A percentile compares a stretch with the other conserved stretches of the same genome.
These are phyloP conservation scores for Zarea fungicola DNA, from an alignment of 2,329 filamentous ascomycete genomes.

Conservation along the genomic window DNA sequence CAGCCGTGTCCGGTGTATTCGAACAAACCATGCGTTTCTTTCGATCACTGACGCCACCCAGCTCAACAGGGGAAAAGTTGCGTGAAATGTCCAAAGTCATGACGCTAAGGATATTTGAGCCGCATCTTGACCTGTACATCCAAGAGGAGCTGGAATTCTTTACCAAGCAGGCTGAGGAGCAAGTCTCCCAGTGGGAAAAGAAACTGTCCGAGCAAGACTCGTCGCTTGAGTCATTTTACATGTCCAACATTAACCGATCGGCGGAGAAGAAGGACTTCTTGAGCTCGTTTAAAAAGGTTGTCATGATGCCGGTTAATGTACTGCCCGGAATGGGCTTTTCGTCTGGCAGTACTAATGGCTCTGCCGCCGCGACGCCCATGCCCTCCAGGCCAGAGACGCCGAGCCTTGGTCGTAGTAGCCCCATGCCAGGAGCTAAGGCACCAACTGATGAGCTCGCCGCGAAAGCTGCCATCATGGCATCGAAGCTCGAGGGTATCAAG, in stretches of 20 bases:
- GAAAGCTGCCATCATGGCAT: conserved; percentile 97
- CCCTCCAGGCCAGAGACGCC: conserved; percentile 48
- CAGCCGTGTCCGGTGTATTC: conserved; percentile 81
- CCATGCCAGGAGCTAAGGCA: conserved; percentile 51
- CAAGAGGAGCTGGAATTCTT: conserved; percentile 89
- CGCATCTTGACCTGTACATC: conserved; percentile 88
- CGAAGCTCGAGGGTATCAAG: conserved; percentile 87
- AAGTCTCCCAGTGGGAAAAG: conserved; percentile 85
- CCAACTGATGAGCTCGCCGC: conserved; percentile 90
- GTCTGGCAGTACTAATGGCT: conserved; percentile 39
- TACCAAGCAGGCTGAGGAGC: conserved; percentile 65
- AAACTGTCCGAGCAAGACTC: conserved; percentile 88
- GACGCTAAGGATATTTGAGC: conserved; percentile 73
- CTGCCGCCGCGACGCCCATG: conserved; percentile 27
- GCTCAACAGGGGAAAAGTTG: conserved; percentile 55
- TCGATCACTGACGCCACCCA: conserved; percentile 62
- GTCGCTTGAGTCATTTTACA: conserved; percentile 86
- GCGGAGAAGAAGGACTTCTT: conserved; percentile 96
- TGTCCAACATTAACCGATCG: conserved; percentile 90
- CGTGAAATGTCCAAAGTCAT: conserved; percentile 61
- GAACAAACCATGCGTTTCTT: conserved; percentile 79
- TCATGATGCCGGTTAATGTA: conserved; percentile 97
- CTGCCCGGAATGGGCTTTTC: conserved; percentile 62
- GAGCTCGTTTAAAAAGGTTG: conserved; percentile 94
- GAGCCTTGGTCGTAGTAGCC: conserved; percentile 32